Base-by-base conservation (phyloP, 345 rosid species). In the Carallia pectinifolia region DNA sequence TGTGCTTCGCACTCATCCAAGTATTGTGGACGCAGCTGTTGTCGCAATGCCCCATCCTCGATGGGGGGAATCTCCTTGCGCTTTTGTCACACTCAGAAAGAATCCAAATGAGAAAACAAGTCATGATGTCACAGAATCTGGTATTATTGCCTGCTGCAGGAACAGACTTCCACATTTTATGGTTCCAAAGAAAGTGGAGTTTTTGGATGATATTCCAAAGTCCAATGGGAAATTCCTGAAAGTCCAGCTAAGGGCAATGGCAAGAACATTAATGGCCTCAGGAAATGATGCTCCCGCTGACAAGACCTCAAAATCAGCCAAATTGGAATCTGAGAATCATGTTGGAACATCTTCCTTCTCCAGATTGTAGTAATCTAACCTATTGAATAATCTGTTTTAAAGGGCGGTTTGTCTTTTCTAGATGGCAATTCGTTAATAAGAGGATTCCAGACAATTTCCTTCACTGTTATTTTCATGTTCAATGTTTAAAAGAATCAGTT, bases 11-110 rank as follows among this genome's bases (percentile, higher is more conserved):
- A 30, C 31, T 64, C 79, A 79, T 55, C 82, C 82, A 16, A 69
- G 74, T 17, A 70, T 79, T 19, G 37, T 64, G 30, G 82, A 79
- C 74, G 82, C 76, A 17, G 79, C 79, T 64, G 82, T 75, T 38
- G 79, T 79, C 74, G 79, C 80, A 30, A 75, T 71, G 79, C 69
- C 82, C n/a, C 67, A 75, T 62, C 74, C 67, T 6, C 18, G 60
- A 36, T 75, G 77, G 82, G 82, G 82, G 47, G 82, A 79, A 74
- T 71, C 68, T 54, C 82, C 82, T 2, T 79, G 82, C 30, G 80
- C 82, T 8, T 79, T 79, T 23, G 39, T 79, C 19, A 16, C 62
- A 13, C 27, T 59, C 19, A 71, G 56, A 55, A 64, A 68, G 39
- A 64, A 79, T 58, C 7, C 69, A 6, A 53, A 59, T 2, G 79